phyloP scores from a whole-genome alignment of 257 asterid species.

The Nicotiana tomentosiformis region DNA sequence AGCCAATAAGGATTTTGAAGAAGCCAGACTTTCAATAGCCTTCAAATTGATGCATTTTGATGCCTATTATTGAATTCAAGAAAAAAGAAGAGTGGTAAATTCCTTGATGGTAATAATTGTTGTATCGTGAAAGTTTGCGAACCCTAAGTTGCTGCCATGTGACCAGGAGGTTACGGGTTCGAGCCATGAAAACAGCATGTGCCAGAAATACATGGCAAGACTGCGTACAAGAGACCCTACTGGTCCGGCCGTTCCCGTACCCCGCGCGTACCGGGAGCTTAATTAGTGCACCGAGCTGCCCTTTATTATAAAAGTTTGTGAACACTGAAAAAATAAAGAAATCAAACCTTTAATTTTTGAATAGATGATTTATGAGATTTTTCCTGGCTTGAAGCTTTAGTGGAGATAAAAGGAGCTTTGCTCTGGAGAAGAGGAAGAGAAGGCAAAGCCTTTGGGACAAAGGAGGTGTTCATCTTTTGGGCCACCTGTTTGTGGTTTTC shows the following conservation, averaged over 20 bases:
- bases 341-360: background rate
- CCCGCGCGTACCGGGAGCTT: too few relatives aligned
- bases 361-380: background rate
- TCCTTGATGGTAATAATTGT: background rate
- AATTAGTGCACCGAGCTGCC: too few relatives aligned
- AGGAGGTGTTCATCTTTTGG: background rate
- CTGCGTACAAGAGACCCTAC: too few relatives aligned
- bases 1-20: conserved; percentile 37
- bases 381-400: background rate
- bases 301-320: too few relatives aligned
- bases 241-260: too few relatives aligned
- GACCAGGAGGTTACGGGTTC: too few relatives aligned
- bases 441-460: conserved; percentile 1
- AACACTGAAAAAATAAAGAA: background rate
- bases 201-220: too few relatives aligned
- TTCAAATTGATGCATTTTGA: conserved; percentile 9
- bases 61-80: background rate
- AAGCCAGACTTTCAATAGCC: conserved; percentile 14
- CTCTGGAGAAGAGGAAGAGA: background rate
- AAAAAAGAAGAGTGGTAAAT: background rate
- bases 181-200: too few relatives aligned
- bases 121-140: too few relatives aligned
- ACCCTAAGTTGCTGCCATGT: too few relatives aligned
- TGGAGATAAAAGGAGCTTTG: too few relatives aligned
- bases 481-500: background rate